These are phyloP conservation scores for Trebouxia sp. DNA, from an alignment of 139 green algal species.

Conservation along the genomic window DNA sequence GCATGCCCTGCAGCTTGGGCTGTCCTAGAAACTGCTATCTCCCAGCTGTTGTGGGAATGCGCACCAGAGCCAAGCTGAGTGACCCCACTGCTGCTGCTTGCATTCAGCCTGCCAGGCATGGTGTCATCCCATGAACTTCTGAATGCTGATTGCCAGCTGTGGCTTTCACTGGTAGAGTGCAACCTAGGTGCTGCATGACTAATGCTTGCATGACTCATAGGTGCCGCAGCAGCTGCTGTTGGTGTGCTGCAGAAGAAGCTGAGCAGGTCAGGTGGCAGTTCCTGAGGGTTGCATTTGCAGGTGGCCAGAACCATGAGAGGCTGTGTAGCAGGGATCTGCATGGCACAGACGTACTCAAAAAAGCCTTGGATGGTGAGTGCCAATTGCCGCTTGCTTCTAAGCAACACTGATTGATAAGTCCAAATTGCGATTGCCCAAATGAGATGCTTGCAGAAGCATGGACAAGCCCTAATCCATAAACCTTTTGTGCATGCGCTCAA, in stretches of 20 bases:
- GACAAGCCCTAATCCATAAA: too few species aligned
- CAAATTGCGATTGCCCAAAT: too few species aligned
- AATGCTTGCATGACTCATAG: too few species aligned
- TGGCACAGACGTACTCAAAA: too few species aligned
- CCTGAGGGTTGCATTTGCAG: background rate
- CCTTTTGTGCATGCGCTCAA: too few species aligned
- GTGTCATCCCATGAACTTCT: background rate
- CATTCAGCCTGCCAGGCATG: background rate
- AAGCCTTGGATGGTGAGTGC: too few species aligned
- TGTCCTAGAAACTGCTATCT: background rate
- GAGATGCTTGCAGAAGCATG: too few species aligned
- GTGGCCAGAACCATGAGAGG: background rate
- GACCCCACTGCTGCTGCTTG: background rate
- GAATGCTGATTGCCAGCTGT: too few species aligned
- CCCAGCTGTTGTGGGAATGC: background rate
- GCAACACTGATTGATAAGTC: too few species aligned
- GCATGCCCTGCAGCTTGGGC: background rate
- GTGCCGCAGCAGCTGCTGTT: background rate
- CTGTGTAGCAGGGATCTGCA: slow-evolving; percentile 8
- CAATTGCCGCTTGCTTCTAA: too few species aligned
- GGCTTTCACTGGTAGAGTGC: too few species aligned
- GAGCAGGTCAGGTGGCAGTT: slow-evolving; percentile 8
- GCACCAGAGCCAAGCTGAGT: background rate
- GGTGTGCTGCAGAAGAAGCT: background rate
- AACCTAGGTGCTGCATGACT: too few species aligned